Evolutionary conservation across 2,329 filamentous ascomycete species (phyloP).

Genomic region (Bipolaris bicolor): DNA sequence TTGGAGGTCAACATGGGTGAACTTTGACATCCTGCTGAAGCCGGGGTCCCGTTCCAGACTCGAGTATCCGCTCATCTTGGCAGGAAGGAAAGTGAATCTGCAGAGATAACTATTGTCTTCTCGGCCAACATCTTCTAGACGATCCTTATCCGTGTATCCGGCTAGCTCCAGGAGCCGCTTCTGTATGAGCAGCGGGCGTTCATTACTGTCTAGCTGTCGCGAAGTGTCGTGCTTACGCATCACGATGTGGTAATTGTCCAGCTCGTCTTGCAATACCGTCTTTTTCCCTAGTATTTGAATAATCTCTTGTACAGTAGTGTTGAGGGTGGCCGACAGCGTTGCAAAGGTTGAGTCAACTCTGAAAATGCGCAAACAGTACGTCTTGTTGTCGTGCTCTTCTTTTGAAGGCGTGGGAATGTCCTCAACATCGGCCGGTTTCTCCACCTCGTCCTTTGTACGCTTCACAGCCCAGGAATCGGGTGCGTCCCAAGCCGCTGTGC

Average conservation of each 20-base stretch:
- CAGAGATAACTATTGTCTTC: conserved; percentile 98
- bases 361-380: conserved; percentile 95
- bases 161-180: conserved; percentile 89
- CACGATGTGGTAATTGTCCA: conserved; percentile 95
- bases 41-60: conserved; percentile 77
- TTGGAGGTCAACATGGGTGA: conserved; percentile 90
- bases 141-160: conserved; percentile 85
- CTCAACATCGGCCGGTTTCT: conserved; percentile 67
- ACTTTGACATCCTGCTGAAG: conserved; percentile 82
- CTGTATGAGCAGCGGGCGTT: conserved; percentile 88
- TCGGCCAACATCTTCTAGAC: conserved; percentile 88
- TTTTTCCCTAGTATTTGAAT: conserved; percentile 92
- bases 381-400: conserved; percentile 74
- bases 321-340: conserved; percentile 82
- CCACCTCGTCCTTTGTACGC: conserved; percentile 68
- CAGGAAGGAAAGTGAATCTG: conserved; percentile 91
- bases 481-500: conserved; percentile 77
- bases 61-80: conserved; percentile 80
- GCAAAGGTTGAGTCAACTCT: conserved; percentile 92
- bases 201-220: conserved; percentile 75
- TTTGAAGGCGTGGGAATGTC: conserved; percentile 70
- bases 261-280: conserved; percentile 85
- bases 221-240: conserved; percentile 91
- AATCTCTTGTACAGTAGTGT: conserved; percentile 84
- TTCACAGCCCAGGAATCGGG: conserved; percentile 97